Evolutionary conservation across 1,284 basidiomycete genomes (phyloP).

Genomic region (Papiliotrema terrestris): DNA sequence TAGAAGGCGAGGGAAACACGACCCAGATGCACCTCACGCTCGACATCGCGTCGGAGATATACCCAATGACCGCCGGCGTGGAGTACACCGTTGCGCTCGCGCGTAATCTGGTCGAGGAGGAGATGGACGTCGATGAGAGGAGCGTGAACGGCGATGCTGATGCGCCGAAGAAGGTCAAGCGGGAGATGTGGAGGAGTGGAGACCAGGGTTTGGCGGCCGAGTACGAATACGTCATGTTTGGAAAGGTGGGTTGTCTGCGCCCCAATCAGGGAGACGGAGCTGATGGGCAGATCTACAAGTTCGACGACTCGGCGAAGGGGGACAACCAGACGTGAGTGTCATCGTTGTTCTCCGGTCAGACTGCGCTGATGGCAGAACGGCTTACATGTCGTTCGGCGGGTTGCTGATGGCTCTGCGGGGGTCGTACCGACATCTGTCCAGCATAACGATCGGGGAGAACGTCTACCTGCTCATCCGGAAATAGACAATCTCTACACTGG

Average conservation of each 20-base stretch:
- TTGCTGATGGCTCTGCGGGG: slow-evolving; percentile 92
- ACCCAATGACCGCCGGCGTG: slow-evolving; percentile 66
- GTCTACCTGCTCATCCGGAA: slow-evolving; percentile 85
- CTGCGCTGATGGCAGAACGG: slow-evolving; percentile 60
- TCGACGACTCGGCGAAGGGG: slow-evolving; percentile 75
- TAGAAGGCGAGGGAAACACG: slow-evolving; percentile 78
- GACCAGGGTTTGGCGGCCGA: slow-evolving; percentile 86
- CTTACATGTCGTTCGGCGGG: slow-evolving; percentile 95
- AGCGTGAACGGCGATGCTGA: slow-evolving; percentile 34
- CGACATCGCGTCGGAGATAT: slow-evolving; percentile 87
- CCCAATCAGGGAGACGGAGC: background rate
- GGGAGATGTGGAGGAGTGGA: slow-evolving; percentile 73
- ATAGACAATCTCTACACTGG: slow-evolving; percentile 17
- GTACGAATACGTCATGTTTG: slow-evolving; percentile 99
- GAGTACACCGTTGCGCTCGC: slow-evolving; percentile 83
- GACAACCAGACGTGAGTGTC: slow-evolving; percentile 43
- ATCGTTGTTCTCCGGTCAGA: background rate
- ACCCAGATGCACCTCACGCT: slow-evolving; percentile 84
- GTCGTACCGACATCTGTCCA: slow-evolving; percentile 86
- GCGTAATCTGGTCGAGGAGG: slow-evolving; percentile 66
- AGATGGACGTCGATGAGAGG: slow-evolving; percentile 49
- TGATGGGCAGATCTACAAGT: slow-evolving; percentile 79
- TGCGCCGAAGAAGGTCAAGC: slow-evolving; percentile 74
- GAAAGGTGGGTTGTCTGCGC: slow-evolving; percentile 64
- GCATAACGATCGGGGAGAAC: slow-evolving; percentile 87